A percentile compares a stretch with the other conserved stretches of the same genome.
Conservation (phyloP, 306 rosid species). For the Argentina anserina region DNA sequence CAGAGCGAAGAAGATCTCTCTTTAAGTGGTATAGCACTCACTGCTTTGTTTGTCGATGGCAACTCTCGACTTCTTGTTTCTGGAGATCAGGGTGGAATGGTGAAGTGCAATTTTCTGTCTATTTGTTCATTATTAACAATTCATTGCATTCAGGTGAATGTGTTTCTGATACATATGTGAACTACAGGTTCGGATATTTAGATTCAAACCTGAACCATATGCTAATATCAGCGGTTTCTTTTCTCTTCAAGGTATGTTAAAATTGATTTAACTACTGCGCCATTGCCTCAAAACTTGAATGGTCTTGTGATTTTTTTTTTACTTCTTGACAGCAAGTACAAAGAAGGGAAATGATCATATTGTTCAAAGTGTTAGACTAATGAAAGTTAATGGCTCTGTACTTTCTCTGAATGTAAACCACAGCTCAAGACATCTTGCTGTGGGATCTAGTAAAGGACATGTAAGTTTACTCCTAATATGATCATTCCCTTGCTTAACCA, state of each 20-base stretch:
- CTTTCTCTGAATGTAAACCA: constrained; percentile 50
- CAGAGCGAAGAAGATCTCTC: constrained; percentile 82
- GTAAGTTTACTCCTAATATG: constrained; percentile 41
- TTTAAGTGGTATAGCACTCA: constrained; percentile 66
- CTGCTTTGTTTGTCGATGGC: constrained; percentile 56
- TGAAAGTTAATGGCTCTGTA: constrained; percentile 63
- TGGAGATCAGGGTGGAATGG: constrained; percentile 88
- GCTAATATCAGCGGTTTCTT: constrained; percentile 51
- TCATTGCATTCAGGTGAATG: constrained; percentile 1
- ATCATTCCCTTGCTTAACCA: constrained; percentile 3
- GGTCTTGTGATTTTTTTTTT: constrained; percentile 22
- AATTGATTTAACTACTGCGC: constrained; percentile 12
- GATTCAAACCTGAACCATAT: constrained; percentile 79
- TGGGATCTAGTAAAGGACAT: constrained; percentile 88
- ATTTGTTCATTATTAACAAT: background rate
- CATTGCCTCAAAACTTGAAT: constrained; percentile 12
- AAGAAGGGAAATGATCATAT: constrained; percentile 71
- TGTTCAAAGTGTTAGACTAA: constrained; percentile 56
- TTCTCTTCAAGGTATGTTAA: constrained; percentile 61
- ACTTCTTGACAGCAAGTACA: constrained; percentile 49
- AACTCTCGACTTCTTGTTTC: constrained; percentile 61
- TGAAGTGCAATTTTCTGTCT: constrained; percentile 29
- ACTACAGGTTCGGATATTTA: constrained; percentile 68
- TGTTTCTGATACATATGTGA: constrained; percentile 13
- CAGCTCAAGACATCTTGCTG: constrained; percentile 58